Evolutionary conservation across 345 rosid genomes (phyloP).

Genomic region (Acer saccharum): DNA sequence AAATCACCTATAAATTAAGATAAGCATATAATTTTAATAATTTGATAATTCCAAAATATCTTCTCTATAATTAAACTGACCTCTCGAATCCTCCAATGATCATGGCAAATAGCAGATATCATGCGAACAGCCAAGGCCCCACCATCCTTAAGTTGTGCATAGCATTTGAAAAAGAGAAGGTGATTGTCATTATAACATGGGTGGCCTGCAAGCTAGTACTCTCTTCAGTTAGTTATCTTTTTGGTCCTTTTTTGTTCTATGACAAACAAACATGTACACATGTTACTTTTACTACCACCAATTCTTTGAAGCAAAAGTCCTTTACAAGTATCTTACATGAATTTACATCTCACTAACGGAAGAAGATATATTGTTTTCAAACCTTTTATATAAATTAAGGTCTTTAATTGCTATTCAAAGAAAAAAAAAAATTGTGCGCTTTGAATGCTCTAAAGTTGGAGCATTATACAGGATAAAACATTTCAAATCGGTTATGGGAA

Average conservation of each 20-base stretch:
- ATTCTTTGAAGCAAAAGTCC: not conserved
- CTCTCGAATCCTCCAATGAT: constrained; percentile 12
- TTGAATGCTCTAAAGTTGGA: no score
- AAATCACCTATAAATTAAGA: no score
- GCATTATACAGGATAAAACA: no score
- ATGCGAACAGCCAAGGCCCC: not conserved
- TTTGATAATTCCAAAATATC: no score
- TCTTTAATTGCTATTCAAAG: no score
- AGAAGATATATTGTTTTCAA: no score
- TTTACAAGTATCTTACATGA: not conserved
- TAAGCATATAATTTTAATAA: no score
- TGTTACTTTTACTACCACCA: not conserved
- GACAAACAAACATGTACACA: not conserved
- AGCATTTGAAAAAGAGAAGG: constrained; percentile 19
- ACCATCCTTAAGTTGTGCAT: constrained; percentile 11
- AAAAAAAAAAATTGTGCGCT: no score
- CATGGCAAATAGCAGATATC: not conserved
- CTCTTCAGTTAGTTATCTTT: constrained; percentile 1
- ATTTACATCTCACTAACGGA: not conserved
- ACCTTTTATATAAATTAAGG: not conserved
- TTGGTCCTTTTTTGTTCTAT: constrained; percentile 14
- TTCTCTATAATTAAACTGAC: not conserved
- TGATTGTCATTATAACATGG: constrained; percentile 12
- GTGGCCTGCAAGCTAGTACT: not conserved
- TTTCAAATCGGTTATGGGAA: no score